Percentiles rank a stretch among this genome's conserved stretches.
These are phyloP conservation scores for Termitomyces sp. DNA, from an alignment of 768 basidiomycete genomes.

Conservation along the genomic window DNA sequence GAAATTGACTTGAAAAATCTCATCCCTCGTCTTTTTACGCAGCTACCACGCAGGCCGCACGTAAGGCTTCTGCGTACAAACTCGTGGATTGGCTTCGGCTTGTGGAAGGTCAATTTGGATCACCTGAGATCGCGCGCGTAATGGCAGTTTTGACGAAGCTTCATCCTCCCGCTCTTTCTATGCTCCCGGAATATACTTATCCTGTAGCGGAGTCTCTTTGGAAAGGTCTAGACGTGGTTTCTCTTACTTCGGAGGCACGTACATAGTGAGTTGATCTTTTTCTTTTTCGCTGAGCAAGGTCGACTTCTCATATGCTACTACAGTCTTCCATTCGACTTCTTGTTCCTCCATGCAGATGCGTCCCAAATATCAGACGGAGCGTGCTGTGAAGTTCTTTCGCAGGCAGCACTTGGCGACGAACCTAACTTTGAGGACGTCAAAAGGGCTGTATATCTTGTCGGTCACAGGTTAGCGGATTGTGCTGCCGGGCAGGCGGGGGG, in stretches of 20 bases:
- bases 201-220: constrained; percentile 40
- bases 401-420: constrained; percentile 21
- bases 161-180: constrained; percentile 34
- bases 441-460: constrained; percentile 31
- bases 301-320: neutral
- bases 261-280: constrained; percentile 7
- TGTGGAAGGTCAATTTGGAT: constrained; percentile 26
- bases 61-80: constrained; percentile 41
- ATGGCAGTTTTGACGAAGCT: constrained; percentile 33
- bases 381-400: constrained; percentile 30
- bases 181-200: constrained; percentile 40
- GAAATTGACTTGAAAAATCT: constrained; percentile 20
- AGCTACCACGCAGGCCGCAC: constrained; percentile 33
- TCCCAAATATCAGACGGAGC: constrained; percentile 20
- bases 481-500: constrained; percentile 19
- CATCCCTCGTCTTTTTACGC: neutral
- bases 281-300: neutral
- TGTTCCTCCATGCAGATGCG: constrained; percentile 33
- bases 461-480: constrained; percentile 26
- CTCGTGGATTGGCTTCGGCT: constrained; percentile 65
- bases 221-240: constrained; percentile 26
- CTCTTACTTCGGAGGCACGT: constrained; percentile 17
- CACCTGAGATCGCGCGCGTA: constrained; percentile 36
- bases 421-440: constrained; percentile 26
- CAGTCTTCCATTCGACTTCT: constrained; percentile 33